Base-by-base conservation (phyloP, 306 rosid genomes). In the Abrus pulchellus region DNA sequence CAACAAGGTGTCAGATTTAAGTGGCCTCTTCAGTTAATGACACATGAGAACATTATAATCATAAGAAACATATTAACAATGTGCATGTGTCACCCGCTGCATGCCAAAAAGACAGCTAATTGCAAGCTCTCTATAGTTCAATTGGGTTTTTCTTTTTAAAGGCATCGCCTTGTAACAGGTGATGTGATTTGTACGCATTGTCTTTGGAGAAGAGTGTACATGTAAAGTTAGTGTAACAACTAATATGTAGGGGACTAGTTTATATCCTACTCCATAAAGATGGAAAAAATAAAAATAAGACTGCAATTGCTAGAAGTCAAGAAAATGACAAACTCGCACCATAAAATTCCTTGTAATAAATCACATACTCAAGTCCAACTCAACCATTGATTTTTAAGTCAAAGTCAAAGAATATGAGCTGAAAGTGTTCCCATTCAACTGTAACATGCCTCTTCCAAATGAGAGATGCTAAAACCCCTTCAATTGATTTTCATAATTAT, bases 341-440 rank as follows among this genome's bases (percentile, higher is more conserved):
- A 30, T 45, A n/a, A 56, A 14, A 6, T 38, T 65, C 52, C 7
- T 52, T 27, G 56, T 36, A 71, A n/a, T 56, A 56, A 41, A 74
- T 63, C 68, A 72, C 71, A 28, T 63, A 30, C 6, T 67, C 40
- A 32, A 72, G 34, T 74, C 82, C 78, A 74, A 80, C 82, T 78
- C 78, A 74, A 80, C 82, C 54, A 52, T 11, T 81, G 34, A 45
- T 63, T 41, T 7, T 66, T 54, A 68, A 63, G 79, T 90, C 90
- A 86, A 82, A 82, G 87, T 86, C 87, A n/a, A 55, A 65, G 63
- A 71, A 71, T 7, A 53, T 52, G 74, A 53, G 63, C 75, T 3
- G 4, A 69, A 60, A 44, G 56, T 47, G 43, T 49, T 13, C 72
- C 7, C 38, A 66, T 74, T 81, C 80, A 81, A 73, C 41, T 52